phyloP scores from a whole-genome alignment of 2,329 filamentous ascomycete species.

The Graphium sp. region DNA sequence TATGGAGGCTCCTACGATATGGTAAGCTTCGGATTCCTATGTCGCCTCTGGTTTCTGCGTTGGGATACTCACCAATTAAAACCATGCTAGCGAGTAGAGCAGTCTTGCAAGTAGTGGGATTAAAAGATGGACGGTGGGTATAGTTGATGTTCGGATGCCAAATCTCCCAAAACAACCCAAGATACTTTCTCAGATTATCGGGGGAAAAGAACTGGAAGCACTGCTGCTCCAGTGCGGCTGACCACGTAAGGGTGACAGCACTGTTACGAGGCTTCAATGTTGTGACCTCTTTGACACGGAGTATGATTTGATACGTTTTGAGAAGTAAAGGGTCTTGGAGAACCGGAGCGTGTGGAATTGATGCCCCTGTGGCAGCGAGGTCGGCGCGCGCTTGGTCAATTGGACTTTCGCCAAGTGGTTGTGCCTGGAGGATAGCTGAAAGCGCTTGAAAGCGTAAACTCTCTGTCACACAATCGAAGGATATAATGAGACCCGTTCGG shows the following conservation, averaged over 20 bases:
- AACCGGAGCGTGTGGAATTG: constrained; percentile 5
- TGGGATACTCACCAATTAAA: constrained; percentile 12
- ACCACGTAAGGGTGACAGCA: constrained; percentile 15
- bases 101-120: constrained; percentile 11
- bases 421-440: constrained; percentile 6
- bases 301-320: constrained; percentile 17
- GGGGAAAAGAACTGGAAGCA: constrained; percentile 12
- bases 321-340: constrained; percentile 15
- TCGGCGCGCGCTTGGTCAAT: neutral
- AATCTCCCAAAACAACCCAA: constrained; percentile 17
- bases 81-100: constrained; percentile 16
- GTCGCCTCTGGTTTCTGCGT: neutral
- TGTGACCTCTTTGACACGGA: constrained; percentile 16
- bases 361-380: neutral
- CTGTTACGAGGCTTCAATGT: constrained; percentile 16
- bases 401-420: too few relatives aligned
- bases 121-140: constrained; percentile 17
- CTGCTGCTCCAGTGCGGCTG: constrained; percentile 11
- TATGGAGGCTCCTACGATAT: constrained; percentile 10
- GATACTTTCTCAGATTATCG: constrained; percentile 12
- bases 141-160: constrained; percentile 19
- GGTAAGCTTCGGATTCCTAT: constrained; percentile 6
- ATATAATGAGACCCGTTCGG: constrained; percentile 15
- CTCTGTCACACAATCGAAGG: constrained; percentile 18
- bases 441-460: constrained; percentile 13